phyloP scores from a whole-genome alignment of 163 green algal genomes.

The Chlorella variabilis region DNA sequence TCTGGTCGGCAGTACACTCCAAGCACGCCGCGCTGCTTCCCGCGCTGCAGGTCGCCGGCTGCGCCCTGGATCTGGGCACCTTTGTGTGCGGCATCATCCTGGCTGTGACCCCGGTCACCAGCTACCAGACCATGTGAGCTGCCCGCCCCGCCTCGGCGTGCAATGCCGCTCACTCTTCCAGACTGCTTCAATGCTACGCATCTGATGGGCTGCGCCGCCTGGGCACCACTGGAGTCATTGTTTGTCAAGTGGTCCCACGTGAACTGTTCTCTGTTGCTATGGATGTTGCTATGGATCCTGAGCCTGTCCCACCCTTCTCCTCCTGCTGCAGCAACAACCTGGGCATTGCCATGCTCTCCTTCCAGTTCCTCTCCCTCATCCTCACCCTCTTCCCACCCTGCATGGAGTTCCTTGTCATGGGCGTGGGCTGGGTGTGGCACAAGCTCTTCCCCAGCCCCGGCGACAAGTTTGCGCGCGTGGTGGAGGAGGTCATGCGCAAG shows the following conservation, averaged over 20 bases:
- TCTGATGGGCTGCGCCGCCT: not conserved
- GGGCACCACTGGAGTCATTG: not conserved
- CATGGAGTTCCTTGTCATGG: not conserved
- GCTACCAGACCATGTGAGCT: slow-evolving; percentile 3
- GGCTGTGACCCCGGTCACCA: not conserved
- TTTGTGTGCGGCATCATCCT: slow-evolving; percentile 26
- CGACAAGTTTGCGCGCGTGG: not conserved
- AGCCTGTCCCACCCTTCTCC: not conserved
- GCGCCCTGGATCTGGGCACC: slow-evolving; percentile 25
- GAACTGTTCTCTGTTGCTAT: no score
- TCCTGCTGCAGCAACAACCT: not conserved
- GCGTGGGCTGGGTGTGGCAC: not conserved
- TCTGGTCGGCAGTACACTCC: no score
- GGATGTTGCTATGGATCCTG: no score
- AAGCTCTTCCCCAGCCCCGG: not conserved
- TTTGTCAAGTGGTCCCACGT: no score
- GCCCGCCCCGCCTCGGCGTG: not conserved
- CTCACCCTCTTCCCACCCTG: not conserved
- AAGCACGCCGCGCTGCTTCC: no score
- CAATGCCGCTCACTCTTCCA: not conserved
- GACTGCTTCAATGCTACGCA: not conserved
- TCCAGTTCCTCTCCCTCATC: not conserved
- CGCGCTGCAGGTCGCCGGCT: slow-evolving; percentile 9
- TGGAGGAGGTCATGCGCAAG: slow-evolving; percentile 1
- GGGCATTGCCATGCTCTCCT: slow-evolving; percentile 4